A percentile compares a stretch with the other conserved stretches of the same genome.
Evolutionary conservation across 768 basidiomycete genomes (phyloP).

Genomic region (Pleurotus salmoneostramineus): DNA sequence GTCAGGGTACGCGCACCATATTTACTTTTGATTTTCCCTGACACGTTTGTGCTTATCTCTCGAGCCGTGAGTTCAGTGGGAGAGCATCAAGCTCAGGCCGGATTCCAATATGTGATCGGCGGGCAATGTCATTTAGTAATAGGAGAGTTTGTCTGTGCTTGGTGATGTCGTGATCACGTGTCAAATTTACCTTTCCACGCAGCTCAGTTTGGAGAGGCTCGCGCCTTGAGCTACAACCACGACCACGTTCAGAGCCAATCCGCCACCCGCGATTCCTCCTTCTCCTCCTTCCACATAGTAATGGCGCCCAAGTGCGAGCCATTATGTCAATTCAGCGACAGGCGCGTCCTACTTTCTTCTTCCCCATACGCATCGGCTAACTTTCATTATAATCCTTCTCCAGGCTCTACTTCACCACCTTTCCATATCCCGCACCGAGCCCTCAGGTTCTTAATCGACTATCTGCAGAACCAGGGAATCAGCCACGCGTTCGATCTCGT

Average conservation of each 20-base stretch:
- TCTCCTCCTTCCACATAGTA: constrained; percentile 6
- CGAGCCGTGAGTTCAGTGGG: too few species aligned
- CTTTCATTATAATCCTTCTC: not conserved
- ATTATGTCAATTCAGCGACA: constrained; percentile 74
- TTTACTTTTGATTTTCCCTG: too few species aligned
- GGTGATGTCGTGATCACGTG: not conserved
- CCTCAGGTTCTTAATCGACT: constrained; percentile 62
- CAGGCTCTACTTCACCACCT: constrained; percentile 90
- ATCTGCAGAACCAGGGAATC: constrained; percentile 44
- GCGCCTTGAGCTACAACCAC: constrained; percentile 19
- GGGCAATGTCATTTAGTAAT: too few species aligned
- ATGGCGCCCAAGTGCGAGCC: constrained; percentile 67
- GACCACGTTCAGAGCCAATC: constrained; percentile 14
- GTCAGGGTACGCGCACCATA: too few species aligned
- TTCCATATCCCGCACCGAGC: constrained; percentile 68
- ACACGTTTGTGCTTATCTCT: too few species aligned
- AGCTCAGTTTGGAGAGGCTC: constrained; percentile 12
- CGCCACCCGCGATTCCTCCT: constrained; percentile 17
- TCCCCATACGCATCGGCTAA: constrained; percentile 2
- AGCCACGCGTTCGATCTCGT: constrained; percentile 60
- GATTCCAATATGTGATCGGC: too few species aligned
- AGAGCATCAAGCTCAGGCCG: too few species aligned
- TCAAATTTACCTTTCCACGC: constrained; percentile 1
- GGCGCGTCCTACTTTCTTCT: constrained; percentile 36
- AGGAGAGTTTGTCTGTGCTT: not conserved